Base-by-base conservation (phyloP, 2,329 filamentous ascomycete genomes). In the Volutella citrinella region DNA sequence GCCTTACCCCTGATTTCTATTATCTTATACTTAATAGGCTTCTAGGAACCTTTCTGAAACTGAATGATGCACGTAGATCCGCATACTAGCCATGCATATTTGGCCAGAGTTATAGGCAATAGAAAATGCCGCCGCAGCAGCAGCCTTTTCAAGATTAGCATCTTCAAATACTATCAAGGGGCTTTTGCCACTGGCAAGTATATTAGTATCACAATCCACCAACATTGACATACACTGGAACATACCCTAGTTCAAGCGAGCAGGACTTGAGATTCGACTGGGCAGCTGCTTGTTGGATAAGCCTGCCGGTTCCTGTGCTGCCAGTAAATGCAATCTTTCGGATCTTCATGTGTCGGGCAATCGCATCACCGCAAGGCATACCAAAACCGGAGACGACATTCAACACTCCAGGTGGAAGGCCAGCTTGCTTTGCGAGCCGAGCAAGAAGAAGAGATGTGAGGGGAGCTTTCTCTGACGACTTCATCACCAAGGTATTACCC, bases 141-240 rank as follows among this genome's bases (percentile, higher is more conserved):
- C 23, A 8, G 40, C 36, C 16, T 42, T 30, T 8, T 85, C 80
- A 41, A 85, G 81, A 55, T 84, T 76, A 43, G 82, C 82, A 54
- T 85, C 82, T 50, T 82, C 70, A 57, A 85, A 85, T 59, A 85
- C 75, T 40, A 85, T 84, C 70, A 84, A 83, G 49, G 82, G 81
- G 40, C 74, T 80, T 74, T 85, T 84, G 68, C 84, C 80, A 33
- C n/a, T n/a, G n/a, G n/a, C n/a, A n/a, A n/a, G n/a, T n/a, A n/a
- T n/a, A n/a, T n/a, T n/a, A n/a, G n/a, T n/a, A n/a, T n/a, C n/a
- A n/a, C n/a, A n/a, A n/a, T n/a, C n/a, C n/a, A n/a, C n/a, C n/a
- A n/a, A n/a, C n/a, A n/a, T n/a, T n/a, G n/a, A n/a, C n/a, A n/a
- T n/a, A n/a, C n/a, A n/a, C n/a, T n/a, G n/a, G n/a, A n/a, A n/a